phyloP scores from a whole-genome alignment of 768 basidiomycete genomes.

The Mrakia gelida region DNA sequence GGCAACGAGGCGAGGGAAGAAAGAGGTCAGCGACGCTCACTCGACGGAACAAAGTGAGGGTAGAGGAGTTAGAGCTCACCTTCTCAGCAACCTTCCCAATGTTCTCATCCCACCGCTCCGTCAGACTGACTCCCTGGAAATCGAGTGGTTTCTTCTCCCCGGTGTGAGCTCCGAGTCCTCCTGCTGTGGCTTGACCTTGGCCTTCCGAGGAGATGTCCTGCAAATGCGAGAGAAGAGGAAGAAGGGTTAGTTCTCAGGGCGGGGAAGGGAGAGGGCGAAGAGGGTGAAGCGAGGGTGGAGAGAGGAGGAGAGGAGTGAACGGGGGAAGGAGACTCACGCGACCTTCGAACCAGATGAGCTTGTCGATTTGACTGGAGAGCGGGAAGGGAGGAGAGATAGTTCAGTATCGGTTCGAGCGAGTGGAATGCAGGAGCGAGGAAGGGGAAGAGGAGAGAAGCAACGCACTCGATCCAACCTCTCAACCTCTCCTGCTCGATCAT shows the following conservation, averaged over 20 bases:
- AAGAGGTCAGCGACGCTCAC: background rate
- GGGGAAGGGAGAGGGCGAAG: background rate
- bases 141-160: conserved; percentile 69
- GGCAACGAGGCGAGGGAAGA: too few relatives aligned
- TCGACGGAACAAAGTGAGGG: too few relatives aligned
- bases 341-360: conserved; percentile 88
- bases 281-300: background rate
- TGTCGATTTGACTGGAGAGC: conserved; percentile 65
- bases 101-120: conserved; percentile 92
- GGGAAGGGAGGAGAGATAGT: background rate
- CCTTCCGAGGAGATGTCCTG: conserved; percentile 20
- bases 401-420: background rate
- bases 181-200: conserved; percentile 28
- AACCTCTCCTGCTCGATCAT: conserved; percentile 98
- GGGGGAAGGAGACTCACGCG: conserved; percentile 39
- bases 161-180: conserved; percentile 55
- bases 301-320: background rate
- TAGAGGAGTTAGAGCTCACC: conserved; percentile 49
- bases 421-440: background rate
- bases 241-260: background rate
- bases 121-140: conserved; percentile 73
- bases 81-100: conserved; percentile 83
- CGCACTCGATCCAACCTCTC: conserved; percentile 75
- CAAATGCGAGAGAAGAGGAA: too few relatives aligned
- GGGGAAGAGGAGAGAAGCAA: background rate